Conservation (phyloP, 345 rosid species). For the Excoecaria agallocha region DNA sequence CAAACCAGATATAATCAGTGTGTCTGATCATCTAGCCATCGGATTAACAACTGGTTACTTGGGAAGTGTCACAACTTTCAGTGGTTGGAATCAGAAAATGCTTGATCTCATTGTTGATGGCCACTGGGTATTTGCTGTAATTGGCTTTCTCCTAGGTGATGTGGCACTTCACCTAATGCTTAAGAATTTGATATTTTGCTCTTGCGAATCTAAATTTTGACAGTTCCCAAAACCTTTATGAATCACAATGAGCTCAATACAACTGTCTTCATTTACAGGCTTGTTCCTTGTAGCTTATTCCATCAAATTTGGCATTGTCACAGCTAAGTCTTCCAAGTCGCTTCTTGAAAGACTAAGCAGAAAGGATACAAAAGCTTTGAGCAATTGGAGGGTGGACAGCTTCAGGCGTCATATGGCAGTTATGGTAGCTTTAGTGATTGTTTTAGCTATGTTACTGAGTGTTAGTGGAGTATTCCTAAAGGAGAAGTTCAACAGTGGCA, state of each 20-base stretch:
- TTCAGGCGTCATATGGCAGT: conserved; percentile 40
- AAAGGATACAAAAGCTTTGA: conserved; percentile 16
- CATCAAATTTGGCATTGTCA: conserved; percentile 69
- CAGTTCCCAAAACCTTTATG: background rate
- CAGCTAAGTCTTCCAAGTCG: conserved; percentile 77
- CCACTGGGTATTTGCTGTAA: conserved; percentile 60
- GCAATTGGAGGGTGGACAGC: conserved; percentile 44
- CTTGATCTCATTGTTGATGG: conserved; percentile 74
- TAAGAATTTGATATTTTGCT: background rate
- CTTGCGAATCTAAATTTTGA: background rate
- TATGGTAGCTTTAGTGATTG: conserved; percentile 38
- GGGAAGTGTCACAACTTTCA: conserved; percentile 96
- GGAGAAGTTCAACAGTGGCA: conserved; percentile 47
- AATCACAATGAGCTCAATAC: background rate
- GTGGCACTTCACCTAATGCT: background rate
- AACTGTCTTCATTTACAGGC: conserved; percentile 43
- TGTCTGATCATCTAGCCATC: conserved; percentile 68
- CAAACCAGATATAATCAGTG: conserved; percentile 57
- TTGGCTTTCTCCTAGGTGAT: conserved; percentile 74
- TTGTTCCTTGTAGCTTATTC: conserved; percentile 72
- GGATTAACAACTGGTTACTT: conserved; percentile 85
- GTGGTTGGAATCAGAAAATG: conserved; percentile 98
- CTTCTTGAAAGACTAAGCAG: conserved; percentile 28
- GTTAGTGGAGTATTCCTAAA: conserved; percentile 44
- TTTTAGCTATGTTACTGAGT: conserved; percentile 46